Conservation (phyloP, 1,284 basidiomycete genomes). For the Rhizopogon parksii region DNA sequence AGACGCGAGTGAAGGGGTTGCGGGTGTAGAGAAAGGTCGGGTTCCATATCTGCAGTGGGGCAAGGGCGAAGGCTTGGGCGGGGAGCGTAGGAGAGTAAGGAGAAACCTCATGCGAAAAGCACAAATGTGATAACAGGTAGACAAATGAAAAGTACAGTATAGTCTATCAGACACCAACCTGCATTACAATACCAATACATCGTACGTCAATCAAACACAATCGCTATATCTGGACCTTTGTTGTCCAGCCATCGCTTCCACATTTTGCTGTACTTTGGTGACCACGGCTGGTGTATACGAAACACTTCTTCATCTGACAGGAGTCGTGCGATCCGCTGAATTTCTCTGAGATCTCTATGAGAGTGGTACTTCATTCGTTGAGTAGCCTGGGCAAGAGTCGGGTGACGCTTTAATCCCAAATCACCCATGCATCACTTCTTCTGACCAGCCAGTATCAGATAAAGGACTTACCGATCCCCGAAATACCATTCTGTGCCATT, state of each 20-base stretch:
- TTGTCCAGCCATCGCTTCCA: conserved; percentile 31
- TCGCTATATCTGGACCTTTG: conserved; percentile 6
- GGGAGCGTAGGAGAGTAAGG: conserved; percentile 66
- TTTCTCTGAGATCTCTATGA: conserved; percentile 31
- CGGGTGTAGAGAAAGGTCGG: conserved; percentile 49
- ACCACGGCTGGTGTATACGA: conserved; percentile 6
- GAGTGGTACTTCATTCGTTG: conserved; percentile 29
- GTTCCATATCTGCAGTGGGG: conserved; percentile 84
- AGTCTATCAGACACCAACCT: not conserved
- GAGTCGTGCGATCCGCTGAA: conserved; percentile 31
- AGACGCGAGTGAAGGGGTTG: conserved; percentile 36
- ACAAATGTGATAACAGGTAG: conserved; percentile 41
- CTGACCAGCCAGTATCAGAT: not conserved
- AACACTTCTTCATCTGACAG: conserved; percentile 29
- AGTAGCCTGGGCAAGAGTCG: conserved; percentile 26
- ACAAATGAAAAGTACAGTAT: not conserved
- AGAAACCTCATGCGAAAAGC: conserved; percentile 85
- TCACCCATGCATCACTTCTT: not conserved
- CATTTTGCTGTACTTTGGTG: conserved; percentile 24
- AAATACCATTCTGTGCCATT: conserved; percentile 38
- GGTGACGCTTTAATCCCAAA: conserved; percentile 24
- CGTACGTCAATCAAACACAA: not conserved
- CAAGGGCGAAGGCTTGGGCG: conserved; percentile 57
- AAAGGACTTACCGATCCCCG: conserved; percentile 26
- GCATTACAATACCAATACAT: not conserved